phyloP scores from a whole-genome alignment of 2,329 filamentous ascomycete genomes.

The Sporothrix curviconia region DNA sequence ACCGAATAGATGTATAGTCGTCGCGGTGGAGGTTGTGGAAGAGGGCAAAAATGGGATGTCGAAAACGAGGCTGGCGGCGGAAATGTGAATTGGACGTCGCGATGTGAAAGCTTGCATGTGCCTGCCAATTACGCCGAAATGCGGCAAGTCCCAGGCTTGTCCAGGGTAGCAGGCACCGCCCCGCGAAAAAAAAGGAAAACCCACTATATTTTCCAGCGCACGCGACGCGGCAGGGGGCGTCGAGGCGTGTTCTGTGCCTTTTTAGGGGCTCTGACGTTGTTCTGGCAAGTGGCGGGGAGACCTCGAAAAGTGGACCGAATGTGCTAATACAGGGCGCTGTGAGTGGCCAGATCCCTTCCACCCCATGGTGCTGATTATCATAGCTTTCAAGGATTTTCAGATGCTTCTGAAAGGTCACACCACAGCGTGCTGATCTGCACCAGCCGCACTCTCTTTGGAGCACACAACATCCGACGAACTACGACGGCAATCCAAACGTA shows the following conservation, averaged over 20 bases:
- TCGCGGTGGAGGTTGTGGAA: background rate
- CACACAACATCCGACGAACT: background rate
- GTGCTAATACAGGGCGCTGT: background rate
- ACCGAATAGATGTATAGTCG: too few relatives aligned
- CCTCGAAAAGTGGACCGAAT: background rate
- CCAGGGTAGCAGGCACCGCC: too few relatives aligned
- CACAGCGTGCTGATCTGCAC: background rate
- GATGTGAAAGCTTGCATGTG: background rate
- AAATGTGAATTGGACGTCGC: too few relatives aligned
- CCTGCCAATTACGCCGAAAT: constrained; percentile 4
- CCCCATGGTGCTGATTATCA: constrained; percentile 1
- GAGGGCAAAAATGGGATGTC: background rate
- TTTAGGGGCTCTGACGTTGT: background rate
- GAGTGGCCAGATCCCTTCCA: constrained; percentile 5
- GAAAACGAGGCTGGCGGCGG: background rate
- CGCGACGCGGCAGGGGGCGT: constrained; percentile 8
- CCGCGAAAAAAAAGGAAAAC: background rate
- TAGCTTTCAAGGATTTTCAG: constrained; percentile 10
- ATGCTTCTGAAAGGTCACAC: background rate
- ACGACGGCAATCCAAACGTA: background rate
- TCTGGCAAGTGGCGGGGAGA: background rate
- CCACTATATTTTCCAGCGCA: constrained; percentile 7
- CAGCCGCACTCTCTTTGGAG: too few relatives aligned
- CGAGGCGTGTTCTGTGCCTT: background rate
- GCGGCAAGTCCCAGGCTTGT: too few relatives aligned